A percentile compares a stretch with the other conserved stretches of the same genome.
Evolutionary conservation across 441 rosid species (phyloP).

Genomic region (Populus hybrid): DNA sequence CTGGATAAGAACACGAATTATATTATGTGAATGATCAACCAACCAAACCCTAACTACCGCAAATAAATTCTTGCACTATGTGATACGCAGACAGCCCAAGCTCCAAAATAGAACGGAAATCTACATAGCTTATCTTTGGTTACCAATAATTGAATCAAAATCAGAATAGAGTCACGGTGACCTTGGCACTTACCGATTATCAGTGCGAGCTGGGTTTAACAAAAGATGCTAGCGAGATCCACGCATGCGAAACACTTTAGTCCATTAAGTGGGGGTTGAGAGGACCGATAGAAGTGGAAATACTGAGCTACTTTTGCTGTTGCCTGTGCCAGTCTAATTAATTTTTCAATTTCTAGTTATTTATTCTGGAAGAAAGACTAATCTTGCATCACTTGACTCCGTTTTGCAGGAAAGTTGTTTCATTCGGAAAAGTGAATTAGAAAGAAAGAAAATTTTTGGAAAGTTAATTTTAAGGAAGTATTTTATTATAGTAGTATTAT

Average conservation of each 20-base stretch:
- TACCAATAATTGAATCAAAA: background rate
- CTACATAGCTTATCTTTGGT: background rate
- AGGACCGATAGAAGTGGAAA: background rate
- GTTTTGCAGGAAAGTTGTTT: too few relatives aligned
- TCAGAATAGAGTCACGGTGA: background rate
- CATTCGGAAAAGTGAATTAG: too few relatives aligned
- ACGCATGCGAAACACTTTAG: background rate
- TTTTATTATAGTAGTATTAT: too few relatives aligned
- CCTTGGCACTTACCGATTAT: background rate
- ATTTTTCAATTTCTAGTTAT: too few relatives aligned
- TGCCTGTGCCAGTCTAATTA: background rate
- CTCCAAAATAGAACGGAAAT: background rate
- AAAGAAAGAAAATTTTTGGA: too few relatives aligned
- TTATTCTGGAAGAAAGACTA: too few relatives aligned
- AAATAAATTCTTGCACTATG: background rate
- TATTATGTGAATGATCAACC: background rate
- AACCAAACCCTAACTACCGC: conserved; percentile 2
- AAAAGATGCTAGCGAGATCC: background rate
- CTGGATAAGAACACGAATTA: background rate
- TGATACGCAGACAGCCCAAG: background rate
- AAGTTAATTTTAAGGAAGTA: too few relatives aligned
- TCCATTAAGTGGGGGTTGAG: background rate
- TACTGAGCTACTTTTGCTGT: background rate
- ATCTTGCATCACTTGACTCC: too few relatives aligned
- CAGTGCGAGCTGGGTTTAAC: background rate